Base-by-base conservation (phyloP, 2,329 filamentous ascomycete species). In the Colletotrichum paranaense region DNA sequence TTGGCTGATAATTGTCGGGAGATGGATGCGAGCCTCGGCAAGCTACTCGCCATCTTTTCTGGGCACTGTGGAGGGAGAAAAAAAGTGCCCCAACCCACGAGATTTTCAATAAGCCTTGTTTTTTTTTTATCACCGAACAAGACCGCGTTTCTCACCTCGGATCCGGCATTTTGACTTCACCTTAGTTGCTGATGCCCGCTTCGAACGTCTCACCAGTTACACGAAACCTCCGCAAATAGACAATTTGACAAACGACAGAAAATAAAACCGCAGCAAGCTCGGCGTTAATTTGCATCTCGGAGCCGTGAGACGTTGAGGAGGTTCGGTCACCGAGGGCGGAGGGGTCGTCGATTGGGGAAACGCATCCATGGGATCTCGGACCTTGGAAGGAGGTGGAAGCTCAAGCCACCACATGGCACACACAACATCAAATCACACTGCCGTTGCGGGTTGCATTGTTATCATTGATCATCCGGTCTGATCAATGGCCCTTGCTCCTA, bases 281-380 rank as follows among this genome's bases (percentile, higher is more conserved):
- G 70, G 70, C 35, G 14, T 62, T 64, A 30, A 42, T 19, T 19
- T 42, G 26, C 11, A 35, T 63, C 56, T 73, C 70, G 67, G 60
- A 35, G 32, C 32, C 56, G 19, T 49, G 19, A 3, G 8, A n/a
- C 32, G n/a, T 62, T 35, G n/a, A 56, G 38, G 55, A 38, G 32
- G 55, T 16, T 73, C 71, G 67, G 71, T 38, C 35, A 26, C 71
- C 60, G 55, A 66, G 58, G 19, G 60, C 42, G 22, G 24, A 60
- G 56, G 60, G n/a, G 35, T 35, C 32, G 32, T 35, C 32, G 32
- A 35, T 35, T 28, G 56, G 19, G 7, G 42, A 49, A 49, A 49
- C 7, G 42, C 42, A 42, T 42, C 16, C 38, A 42, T 42, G 38
- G 14, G 38, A 42, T 42, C 38, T 42, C 38, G 38, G 38, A 42